Percentiles rank a stretch among this genome's conserved stretches.
Conservation (phyloP, 2,329 filamentous ascomycete genomes). For the Chaetomiaceae sp. region DNA sequence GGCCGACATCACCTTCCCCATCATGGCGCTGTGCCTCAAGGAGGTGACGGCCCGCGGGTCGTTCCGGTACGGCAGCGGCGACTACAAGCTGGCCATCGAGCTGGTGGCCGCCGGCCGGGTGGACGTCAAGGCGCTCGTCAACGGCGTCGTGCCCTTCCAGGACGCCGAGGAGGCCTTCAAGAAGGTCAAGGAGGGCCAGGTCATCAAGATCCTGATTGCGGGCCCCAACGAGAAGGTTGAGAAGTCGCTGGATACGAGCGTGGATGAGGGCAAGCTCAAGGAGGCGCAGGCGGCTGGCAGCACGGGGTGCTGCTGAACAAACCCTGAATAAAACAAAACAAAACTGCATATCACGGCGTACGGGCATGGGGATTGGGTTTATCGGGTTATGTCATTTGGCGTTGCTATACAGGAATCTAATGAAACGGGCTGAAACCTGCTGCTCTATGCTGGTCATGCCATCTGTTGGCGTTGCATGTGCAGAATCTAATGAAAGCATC, state of each 20-base stretch:
- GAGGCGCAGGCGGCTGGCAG: slow-evolving; percentile 15
- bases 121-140: slow-evolving; percentile 78
- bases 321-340: not conserved
- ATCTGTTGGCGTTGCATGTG: not conserved
- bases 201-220: slow-evolving; percentile 65
- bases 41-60: slow-evolving; percentile 83
- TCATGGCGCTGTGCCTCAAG: slow-evolving; percentile 84
- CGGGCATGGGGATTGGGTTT: not conserved
- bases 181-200: slow-evolving; percentile 79
- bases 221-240: slow-evolving; percentile 58
- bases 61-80: slow-evolving; percentile 84
- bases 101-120: slow-evolving; percentile 70
- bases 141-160: slow-evolving; percentile 69
- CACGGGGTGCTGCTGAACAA: slow-evolving; percentile 20
- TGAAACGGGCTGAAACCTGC: no score
- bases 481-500: not conserved
- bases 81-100: slow-evolving; percentile 79
- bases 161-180: slow-evolving; percentile 83
- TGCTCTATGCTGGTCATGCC: no score
- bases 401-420: not conserved
- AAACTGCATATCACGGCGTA: slow-evolving; percentile 10
- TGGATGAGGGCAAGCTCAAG: slow-evolving; percentile 22
- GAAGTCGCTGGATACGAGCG: slow-evolving; percentile 17
- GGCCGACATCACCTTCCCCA: slow-evolving; percentile 82
- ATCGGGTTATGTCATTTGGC: no score